Evolutionary conservation across 345 rosid genomes (phyloP), one percentile per base, ranked within the genome.

Genomic region (Arabidopsis arenosa): DNA sequence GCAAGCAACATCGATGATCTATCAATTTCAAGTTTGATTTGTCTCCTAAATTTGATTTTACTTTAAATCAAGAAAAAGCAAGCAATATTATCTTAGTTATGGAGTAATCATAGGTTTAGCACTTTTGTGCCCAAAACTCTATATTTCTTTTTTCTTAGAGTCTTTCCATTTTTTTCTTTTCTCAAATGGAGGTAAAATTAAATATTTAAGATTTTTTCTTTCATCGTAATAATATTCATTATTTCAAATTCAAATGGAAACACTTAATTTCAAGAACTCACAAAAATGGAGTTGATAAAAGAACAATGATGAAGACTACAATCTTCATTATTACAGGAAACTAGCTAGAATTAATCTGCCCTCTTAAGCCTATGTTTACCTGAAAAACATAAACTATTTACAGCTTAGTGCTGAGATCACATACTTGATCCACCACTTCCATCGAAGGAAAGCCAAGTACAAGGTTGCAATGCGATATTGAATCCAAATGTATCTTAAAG

Each of bases 401-500:
- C 7, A 81, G 21, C 76, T 80, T 77, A 1, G 83, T 37, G 52
- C 65, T 74, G 72, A 49, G 75, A 13, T 21, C 57, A 62, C 91
- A 88, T 10, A 80, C 60, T 70, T 85, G 87, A 37, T 72, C 70
- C 63, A 15, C 70, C n/a, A 90, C 70, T 44, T n/a, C 63, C 82
- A 83, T 57, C n/a, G 80, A 60, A 45, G 82, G 78, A 28, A 88
- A 30, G 6, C 56, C 75, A 61, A 86, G 30, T 0, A 69, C 64
- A 15, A 86, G 79, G 9, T n/a, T 76, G 40, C 93, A 88, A 15
- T 61, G 76, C 26, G 87, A 83, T 32, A 70, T 18, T 15, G 85
- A 68, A 11, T 79, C 60, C 28, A 75, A 53, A 23, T 82, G 86
- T 71, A 44, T 72, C 69, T 81, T 85, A 72, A 85, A 45, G 10